Evolutionary conservation across 805 yeast genomes (phyloP).

Genomic region (Brettanomyces anomalus): DNA sequence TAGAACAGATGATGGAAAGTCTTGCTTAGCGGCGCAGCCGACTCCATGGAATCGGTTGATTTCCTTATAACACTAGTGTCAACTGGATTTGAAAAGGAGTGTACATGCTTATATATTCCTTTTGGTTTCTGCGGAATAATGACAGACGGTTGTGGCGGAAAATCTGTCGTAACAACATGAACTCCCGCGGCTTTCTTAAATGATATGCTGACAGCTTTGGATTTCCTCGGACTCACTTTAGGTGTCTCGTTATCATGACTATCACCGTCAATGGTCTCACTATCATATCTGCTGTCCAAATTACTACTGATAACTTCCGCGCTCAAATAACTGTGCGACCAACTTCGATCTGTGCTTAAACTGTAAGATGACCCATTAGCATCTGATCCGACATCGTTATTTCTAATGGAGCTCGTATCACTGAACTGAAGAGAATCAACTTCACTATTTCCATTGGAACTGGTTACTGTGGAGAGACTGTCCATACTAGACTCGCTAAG

Average conservation of each 20-base stretch:
- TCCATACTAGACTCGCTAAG: not conserved
- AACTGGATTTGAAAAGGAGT: conserved; percentile 21
- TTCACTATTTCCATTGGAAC: not conserved
- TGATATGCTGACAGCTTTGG: too few species aligned
- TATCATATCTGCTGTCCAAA: not conserved
- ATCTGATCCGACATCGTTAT: not conserved
- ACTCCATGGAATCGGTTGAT: conserved; percentile 7
- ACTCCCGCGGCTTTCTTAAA: too few species aligned
- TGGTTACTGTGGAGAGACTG: not conserved
- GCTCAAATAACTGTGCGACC: too few species aligned
- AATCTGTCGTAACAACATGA: too few species aligned
- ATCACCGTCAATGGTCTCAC: not conserved
- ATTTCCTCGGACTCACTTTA: too few species aligned
- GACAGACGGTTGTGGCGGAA: too few species aligned
- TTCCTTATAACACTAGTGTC: conserved; percentile 7
- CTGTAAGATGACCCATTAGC: too few species aligned
- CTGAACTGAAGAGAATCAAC: too few species aligned
- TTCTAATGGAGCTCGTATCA: too few species aligned
- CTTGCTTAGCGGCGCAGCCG: conserved; percentile 17
- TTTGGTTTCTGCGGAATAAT: too few species aligned
- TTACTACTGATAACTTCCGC: too few species aligned
- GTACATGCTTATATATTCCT: conserved; percentile 8
- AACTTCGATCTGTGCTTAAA: too few species aligned
- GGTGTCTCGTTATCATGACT: not conserved
- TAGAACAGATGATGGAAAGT: conserved; percentile 13